Evolutionary conservation across 805 yeast genomes (phyloP).

Genomic region (Wickerhamomyces ciferrii): DNA sequence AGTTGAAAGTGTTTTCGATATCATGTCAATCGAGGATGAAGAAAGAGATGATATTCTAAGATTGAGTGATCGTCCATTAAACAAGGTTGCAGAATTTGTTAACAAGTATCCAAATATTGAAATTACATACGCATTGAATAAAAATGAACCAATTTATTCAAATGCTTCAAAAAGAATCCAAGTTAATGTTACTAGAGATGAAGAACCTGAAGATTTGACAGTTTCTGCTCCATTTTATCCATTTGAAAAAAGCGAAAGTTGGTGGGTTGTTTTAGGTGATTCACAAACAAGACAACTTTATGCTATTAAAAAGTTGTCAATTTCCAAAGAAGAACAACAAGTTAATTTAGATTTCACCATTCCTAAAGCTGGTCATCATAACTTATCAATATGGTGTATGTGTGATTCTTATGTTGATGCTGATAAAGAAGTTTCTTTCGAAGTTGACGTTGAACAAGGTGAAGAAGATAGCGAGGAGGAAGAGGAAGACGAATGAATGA

Average conservation of each 20-base stretch:
- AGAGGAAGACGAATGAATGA: not conserved
- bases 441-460: constrained; percentile 36
- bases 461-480: constrained; percentile 20
- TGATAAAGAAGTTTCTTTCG: constrained; percentile 71
- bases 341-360: constrained; percentile 51
- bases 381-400: constrained; percentile 73
- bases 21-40: constrained; percentile 73
- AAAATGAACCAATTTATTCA: constrained; percentile 34
- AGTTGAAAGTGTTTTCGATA: constrained; percentile 73
- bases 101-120: constrained; percentile 89
- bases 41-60: constrained; percentile 57
- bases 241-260: constrained; percentile 50
- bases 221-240: constrained; percentile 64
- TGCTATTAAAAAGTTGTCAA: constrained; percentile 62
- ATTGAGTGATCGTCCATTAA: constrained; percentile 43
- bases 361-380: constrained; percentile 55
- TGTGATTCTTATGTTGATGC: constrained; percentile 93
- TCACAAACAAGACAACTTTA: constrained; percentile 51
- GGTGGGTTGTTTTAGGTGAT: constrained; percentile 92
- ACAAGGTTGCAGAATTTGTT: constrained; percentile 78
- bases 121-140: constrained; percentile 45
- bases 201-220: constrained; percentile 61
- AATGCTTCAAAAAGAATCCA: constrained; percentile 43
- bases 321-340: constrained; percentile 46
- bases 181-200: constrained; percentile 62